Base-by-base conservation (phyloP, 2,329 filamentous ascomycete genomes). In the Aspergillus thermomutatus region DNA sequence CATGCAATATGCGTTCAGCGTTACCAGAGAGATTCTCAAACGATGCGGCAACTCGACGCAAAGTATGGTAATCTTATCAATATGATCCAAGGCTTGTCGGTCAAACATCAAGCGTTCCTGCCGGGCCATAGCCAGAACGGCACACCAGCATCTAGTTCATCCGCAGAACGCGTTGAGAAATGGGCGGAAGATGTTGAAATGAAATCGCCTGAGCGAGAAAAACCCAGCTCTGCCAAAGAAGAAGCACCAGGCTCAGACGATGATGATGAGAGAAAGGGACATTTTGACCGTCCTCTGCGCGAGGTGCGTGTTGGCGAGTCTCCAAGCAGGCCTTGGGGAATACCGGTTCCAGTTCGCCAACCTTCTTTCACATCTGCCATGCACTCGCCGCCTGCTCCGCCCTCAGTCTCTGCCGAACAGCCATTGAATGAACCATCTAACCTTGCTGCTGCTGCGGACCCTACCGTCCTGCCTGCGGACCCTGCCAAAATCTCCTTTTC, bases 281-380 rank as follows among this genome's bases (percentile, higher is more conserved):
- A 87, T 67, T 97, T 96, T 70, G 91, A 96, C 63, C 84, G 92
- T 47, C 87, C 90, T 0, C 74, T 97, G 52, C 91, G 93, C 69
- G 93, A 97, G 66, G 85, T 97, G 9, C 83, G 93, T n/a, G 87
- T 97, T 23, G 93, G 93, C 46, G 93, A 97, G 74, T 96, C 91
- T 14, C 93, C 93, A 4, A 96, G 90, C 72, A 83, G 93, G 47
- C 93, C 93, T 14, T 97, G 92, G 92, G 92, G 92, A 5, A 96
- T 97, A 52, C 85, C 86, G 4, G 87, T 97, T 0, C 92, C 92
- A 2, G 73, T 84, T 40, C 79, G 82, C 50, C 59, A 61, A 41
- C 57, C 61, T 19, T 65, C 71, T 49, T 63, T 69, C 46, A 66
- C 71, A 25, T 68, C 65, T 60, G 56, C 67, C 41, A 54, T 66